A percentile compares a stretch with the other conserved stretches of the same genome.
Evolutionary conservation across 306 rosid species (phyloP).

Genomic region (Vigna nakashimae): DNA sequence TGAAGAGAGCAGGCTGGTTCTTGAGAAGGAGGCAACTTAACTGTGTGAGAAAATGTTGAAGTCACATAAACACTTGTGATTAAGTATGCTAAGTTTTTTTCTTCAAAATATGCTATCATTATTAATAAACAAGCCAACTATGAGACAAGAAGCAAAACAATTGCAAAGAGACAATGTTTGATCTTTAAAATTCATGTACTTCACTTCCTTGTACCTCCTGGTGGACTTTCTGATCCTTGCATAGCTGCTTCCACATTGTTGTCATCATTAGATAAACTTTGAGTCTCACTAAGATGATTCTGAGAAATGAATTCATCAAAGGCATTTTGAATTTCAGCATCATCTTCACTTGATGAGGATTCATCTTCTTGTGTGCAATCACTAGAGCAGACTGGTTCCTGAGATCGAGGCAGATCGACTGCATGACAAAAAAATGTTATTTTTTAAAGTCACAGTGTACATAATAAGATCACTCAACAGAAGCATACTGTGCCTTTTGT

Average conservation of each 20-base stretch:
- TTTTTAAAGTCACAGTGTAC: background rate
- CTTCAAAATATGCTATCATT: constrained; percentile 22
- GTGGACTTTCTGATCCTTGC: constrained; percentile 43
- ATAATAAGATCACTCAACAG: constrained; percentile 24
- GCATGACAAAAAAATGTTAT: constrained; percentile 29
- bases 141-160: constrained; percentile 1
- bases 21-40: constrained; percentile 39
- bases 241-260: constrained; percentile 40
- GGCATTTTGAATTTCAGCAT: constrained; percentile 46
- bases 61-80: background rate
- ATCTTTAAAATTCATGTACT: constrained; percentile 37
- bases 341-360: constrained; percentile 51
- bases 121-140: constrained; percentile 28
- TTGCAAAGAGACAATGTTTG: constrained; percentile 16
- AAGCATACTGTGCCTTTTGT: constrained; percentile 1
- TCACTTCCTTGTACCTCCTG: constrained; percentile 54
- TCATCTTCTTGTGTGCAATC: constrained; percentile 51
- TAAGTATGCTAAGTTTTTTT: constrained; percentile 11
- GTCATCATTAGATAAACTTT: constrained; percentile 39
- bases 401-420: constrained; percentile 46
- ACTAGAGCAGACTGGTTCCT: constrained; percentile 37
- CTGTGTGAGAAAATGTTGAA: constrained; percentile 39
- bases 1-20: constrained; percentile 44
- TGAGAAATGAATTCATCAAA: constrained; percentile 51
- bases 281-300: constrained; percentile 50